Evolutionary conservation across 805 yeast genomes (phyloP), one percentile per base, ranked within the genome.

Genomic region (Danielozyma ontarioensis): DNA sequence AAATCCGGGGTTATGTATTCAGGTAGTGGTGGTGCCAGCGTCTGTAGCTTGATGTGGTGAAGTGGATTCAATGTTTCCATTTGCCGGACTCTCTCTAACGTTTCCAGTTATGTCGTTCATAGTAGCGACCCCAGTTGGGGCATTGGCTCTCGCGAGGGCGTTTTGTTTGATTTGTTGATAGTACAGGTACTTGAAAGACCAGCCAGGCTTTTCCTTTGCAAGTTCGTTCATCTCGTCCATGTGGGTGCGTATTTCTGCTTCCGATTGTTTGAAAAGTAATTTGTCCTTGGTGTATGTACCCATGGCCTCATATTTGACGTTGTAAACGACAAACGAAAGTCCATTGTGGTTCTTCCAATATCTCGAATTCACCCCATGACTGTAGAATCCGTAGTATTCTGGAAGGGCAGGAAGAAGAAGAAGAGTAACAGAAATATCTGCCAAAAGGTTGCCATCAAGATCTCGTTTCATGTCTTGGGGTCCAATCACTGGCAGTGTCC

Each of bases 301-400:
- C n/a, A 33, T 51, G 43, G 35, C 39, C 41, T 59, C 72, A 77
- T 77, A 74, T 44, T 65, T 63, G 28, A 78, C 78, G 31, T 60
- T 64, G 42, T 72, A 74, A 2, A 93, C 63, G 4, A 81, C 78
- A 35, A 71, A 67, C 25, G 95, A 82, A 28, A 79, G 70, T 1
- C 98, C 98, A 50, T 83, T 86, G 53, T 90, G 98, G 5, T 59
- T 59, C 8, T 67, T 40, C 97, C 97, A 90, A 3, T 75, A 57
- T 32, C 97, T 70, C 1, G 95, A 77, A 48, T 78, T 76, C 39
- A 89, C 60, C 4, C 83, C 89, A 55, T 83, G 69, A 30, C 83
- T 70, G 50, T 57, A 79, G 24, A 72, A 64, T 1, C 96, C 94
- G 13, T 59, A 55, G 50, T 93, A 90, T 23, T 48, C 39, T n/a